Base-by-base conservation (phyloP, 2,329 filamentous ascomycete genomes). In the Pezicula neosporulosa region DNA sequence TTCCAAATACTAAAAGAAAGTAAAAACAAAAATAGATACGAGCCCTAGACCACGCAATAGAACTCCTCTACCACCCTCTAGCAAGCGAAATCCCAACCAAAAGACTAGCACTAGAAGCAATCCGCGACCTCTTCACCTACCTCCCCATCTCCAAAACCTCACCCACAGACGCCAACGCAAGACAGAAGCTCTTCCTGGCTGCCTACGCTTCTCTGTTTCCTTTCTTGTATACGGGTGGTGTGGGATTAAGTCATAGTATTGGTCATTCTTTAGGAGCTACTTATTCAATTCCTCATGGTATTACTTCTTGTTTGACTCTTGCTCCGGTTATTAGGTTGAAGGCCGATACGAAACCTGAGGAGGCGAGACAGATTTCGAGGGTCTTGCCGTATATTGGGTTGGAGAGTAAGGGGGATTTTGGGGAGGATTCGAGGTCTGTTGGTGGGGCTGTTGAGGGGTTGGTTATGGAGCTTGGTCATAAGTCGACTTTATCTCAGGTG, bases 1-100 rank as follows among this genome's bases (percentile, higher is more conserved):
- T n/a, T n/a, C n/a, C n/a, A n/a, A 33, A 33, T 33, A 33, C 30
- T 33, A 33, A 10, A 2, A 9, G 9, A 18, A 36, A 9, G 4
- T 24, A 5, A 16, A 2, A 12, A 12, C 44, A 24, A 54, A n/a
- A 18, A 44, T 16, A 59, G 57, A 63, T 83, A 49, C 66, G 78
- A 12, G 76, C 79, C 0, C 63, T 82, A 50, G 78, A 82, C 57
- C 79, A 83, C 55, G 77, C 79, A 0, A 66, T 82, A 45, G 79
- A 83, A 60, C 52, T 73, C 1, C 64, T 78, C 52, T 81, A 81
- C 56, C 75, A 82, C 52, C 75, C 76, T 0, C 74, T 72, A 0
- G 70, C 75, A 2, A 71, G 70, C 1, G 77, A 81, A 59, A 70
- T 80, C 60, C 78, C 78, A 0, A 71, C 70, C 16, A 69, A 73